These are phyloP conservation scores for Abrus pulchellus DNA, from an alignment of 306 rosid species.

Conservation along the genomic window DNA sequence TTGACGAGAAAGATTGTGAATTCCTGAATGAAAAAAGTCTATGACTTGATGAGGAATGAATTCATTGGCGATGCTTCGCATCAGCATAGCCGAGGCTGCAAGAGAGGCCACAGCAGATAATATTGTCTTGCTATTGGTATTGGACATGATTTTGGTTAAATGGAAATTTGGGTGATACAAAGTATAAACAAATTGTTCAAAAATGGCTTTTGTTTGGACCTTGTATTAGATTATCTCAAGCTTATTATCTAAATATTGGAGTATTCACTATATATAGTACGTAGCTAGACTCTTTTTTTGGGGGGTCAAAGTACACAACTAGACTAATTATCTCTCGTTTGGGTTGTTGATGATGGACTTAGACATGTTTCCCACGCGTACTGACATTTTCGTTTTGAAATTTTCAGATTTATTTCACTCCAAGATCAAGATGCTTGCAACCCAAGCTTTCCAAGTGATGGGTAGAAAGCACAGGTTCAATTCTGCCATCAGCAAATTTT, in stretches of 20 bases:
- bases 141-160: constrained; percentile 7
- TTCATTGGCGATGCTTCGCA: constrained; percentile 34
- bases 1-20: not conserved
- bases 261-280: not conserved
- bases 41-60: constrained; percentile 40
- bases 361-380: not conserved
- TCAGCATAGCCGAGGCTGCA: constrained; percentile 39
- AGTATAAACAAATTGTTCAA: not conserved
- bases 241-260: not conserved
- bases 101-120: constrained; percentile 37
- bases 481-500: not conserved
- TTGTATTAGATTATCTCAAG: not conserved
- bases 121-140: constrained; percentile 9
- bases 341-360: not conserved
- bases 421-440: not conserved
- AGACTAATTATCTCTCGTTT: not conserved
- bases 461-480: not conserved
- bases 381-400: not conserved
- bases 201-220: not conserved
- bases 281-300: not conserved
- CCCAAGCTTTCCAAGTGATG: too few species aligned
- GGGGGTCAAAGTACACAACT: not conserved
- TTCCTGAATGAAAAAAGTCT: not conserved
- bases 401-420: not conserved
- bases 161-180: not conserved